Conservation (phyloP, 768 basidiomycete genomes). For the Tricholoma hemisulphureum region DNA sequence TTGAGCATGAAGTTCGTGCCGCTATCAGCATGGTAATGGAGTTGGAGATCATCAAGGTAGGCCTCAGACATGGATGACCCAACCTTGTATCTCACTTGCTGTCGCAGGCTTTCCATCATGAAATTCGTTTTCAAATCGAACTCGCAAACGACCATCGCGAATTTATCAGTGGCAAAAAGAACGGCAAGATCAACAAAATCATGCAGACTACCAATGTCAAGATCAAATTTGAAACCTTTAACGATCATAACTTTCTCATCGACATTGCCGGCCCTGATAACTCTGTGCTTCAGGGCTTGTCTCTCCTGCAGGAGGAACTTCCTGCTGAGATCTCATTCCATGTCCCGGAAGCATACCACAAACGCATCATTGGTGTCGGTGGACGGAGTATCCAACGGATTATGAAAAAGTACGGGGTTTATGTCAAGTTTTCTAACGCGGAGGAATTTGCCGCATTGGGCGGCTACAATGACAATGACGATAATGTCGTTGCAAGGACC, state of each 20-base stretch:
- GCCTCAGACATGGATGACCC: conserved; percentile 12
- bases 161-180: conserved; percentile 99
- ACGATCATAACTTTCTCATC: conserved; percentile 92
- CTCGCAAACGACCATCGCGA: conserved; percentile 97
- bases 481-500: conserved; percentile 97
- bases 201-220: conserved; percentile 97
- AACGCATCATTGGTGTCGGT: conserved; percentile 97
- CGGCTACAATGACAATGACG: conserved; percentile 95
- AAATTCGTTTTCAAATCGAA: conserved; percentile 98
- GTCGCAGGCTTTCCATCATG: conserved; percentile 84
- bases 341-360: conserved; percentile 97
- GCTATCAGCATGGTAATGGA: conserved; percentile 87
- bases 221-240: conserved; percentile 99
- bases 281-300: conserved; percentile 85
- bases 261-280: conserved; percentile 83
- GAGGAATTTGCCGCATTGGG: conserved; percentile 95
- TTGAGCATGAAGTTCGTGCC: conserved; percentile 85
- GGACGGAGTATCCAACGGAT: conserved; percentile 98
- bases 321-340: conserved; percentile 99
- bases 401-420: conserved; percentile 99
- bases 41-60: conserved; percentile 86
- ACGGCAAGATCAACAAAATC: conserved; percentile 99
- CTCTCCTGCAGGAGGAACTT: conserved; percentile 92
- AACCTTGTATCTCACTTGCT: conserved; percentile 5
- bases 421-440: conserved; percentile 98